These are phyloP conservation scores for Papilionanthe hybrid DNA, from an alignment of 116 monocot species.

Conservation along the genomic window DNA sequence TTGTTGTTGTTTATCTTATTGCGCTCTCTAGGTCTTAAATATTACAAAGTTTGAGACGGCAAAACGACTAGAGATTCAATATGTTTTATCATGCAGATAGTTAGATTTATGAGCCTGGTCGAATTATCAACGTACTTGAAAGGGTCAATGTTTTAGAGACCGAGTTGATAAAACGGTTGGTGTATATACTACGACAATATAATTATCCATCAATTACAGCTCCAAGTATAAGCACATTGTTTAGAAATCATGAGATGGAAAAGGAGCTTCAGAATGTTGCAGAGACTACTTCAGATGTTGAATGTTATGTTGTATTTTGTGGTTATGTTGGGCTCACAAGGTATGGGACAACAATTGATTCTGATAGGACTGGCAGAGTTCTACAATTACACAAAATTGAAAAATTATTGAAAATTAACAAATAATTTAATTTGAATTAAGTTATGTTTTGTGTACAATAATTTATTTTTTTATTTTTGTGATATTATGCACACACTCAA, in stretches of 20 bases:
- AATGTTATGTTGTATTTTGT: constrained; percentile 47
- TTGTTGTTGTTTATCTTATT: too few relatives aligned
- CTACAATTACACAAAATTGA: too few relatives aligned
- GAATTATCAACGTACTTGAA: constrained; percentile 17
- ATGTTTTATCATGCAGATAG: constrained; percentile 31
- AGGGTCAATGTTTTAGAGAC: constrained; percentile 15
- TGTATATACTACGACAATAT: constrained; percentile 26
- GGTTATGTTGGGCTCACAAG: constrained; percentile 48
- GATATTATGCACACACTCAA: too few relatives aligned
- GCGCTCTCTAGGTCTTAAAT: constrained; percentile 24
- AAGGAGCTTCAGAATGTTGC: constrained; percentile 21
- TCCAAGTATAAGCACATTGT: constrained; percentile 44
- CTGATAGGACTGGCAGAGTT: too few relatives aligned
- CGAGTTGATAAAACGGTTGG: constrained; percentile 24
- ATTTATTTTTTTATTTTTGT: too few relatives aligned
- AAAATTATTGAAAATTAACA: too few relatives aligned
- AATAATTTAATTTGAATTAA: too few relatives aligned
- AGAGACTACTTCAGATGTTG: constrained; percentile 53
- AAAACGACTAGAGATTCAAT: constrained; percentile 37
- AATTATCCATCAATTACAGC: constrained; percentile 26
- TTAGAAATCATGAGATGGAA: constrained; percentile 22
- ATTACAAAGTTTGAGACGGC: constrained; percentile 26
- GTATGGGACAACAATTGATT: constrained; percentile 17
- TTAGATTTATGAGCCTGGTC: constrained; percentile 28
- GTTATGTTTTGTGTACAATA: too few relatives aligned